phyloP scores from a whole-genome alignment of 768 basidiomycete genomes.

The Leccinum aurantiacum region DNA sequence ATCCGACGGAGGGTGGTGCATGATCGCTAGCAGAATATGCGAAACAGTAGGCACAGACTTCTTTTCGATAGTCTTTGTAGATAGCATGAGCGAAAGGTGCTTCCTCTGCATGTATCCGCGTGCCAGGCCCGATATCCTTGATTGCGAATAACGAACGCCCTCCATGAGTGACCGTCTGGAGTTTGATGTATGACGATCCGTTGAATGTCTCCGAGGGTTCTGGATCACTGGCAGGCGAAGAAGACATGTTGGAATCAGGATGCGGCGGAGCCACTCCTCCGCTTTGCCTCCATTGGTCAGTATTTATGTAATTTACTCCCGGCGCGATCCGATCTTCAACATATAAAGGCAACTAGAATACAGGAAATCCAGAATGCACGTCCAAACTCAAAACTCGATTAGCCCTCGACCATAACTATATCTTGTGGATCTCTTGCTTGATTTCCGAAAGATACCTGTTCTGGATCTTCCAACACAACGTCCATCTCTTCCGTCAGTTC shows the following conservation, averaged over 20 bases:
- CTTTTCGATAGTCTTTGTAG: conserved; percentile 61
- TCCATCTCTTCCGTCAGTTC: conserved; percentile 14
- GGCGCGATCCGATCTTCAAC: neutral
- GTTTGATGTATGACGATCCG: conserved; percentile 18
- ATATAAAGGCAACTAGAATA: neutral
- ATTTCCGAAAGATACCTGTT: neutral
- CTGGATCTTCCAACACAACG: conserved; percentile 1
- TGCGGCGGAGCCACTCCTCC: neutral
- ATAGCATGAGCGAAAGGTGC: conserved; percentile 58
- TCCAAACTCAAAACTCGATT: neutral
- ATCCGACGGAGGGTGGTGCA: conserved; percentile 12
- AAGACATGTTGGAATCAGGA: conserved; percentile 8
- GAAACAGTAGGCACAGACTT: conserved; percentile 67
- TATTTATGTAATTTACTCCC: neutral
- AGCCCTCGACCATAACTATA: conserved; percentile 5
- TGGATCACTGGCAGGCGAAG: neutral
- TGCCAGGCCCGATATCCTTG: conserved; percentile 40
- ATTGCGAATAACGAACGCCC: conserved; percentile 56
- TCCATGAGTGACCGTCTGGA: conserved; percentile 42
- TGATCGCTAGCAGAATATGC: conserved; percentile 46
- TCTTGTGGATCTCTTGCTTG: neutral
- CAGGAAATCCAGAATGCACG: neutral
- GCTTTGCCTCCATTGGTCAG: neutral
- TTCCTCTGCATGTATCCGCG: conserved; percentile 43
- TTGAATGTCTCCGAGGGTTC: neutral